These are phyloP conservation scores for Berberis thunbergii DNA, from an alignment of 164 flowering plant species.

Conservation along the genomic window DNA sequence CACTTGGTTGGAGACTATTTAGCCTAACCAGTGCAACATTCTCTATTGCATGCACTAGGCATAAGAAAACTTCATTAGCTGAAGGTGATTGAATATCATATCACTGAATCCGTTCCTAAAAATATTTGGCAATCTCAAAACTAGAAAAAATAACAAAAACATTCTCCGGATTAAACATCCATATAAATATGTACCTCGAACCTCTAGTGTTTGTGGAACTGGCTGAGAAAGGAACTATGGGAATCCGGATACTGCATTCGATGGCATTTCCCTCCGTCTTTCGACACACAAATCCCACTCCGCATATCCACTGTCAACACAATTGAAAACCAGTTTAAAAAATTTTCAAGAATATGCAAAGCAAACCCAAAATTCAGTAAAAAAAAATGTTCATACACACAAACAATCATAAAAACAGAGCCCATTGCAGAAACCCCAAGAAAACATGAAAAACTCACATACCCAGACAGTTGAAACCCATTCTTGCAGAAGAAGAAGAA, in stretches of 20 bases:
- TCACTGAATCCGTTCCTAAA: no score
- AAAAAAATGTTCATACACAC: not conserved
- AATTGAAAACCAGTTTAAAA: not conserved
- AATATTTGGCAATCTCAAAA: no score
- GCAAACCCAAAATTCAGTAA: not conserved
- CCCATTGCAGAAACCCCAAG: not conserved
- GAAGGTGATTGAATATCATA: no score
- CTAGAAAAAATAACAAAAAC: not conserved
- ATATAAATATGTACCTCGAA: constrained; percentile 26
- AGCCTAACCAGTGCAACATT: no score
- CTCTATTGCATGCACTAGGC: no score
- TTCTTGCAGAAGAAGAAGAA: constrained; percentile 11
- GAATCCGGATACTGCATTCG: constrained; percentile 15
- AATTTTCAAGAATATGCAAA: not conserved
- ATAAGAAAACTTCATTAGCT: no score
- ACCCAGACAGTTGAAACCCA: constrained; percentile 26
- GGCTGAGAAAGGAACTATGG: constrained; percentile 17
- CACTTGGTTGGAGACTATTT: no score
- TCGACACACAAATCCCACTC: constrained; percentile 15
- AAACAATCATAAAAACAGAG: not conserved
- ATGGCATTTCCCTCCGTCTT: constrained; percentile 20
- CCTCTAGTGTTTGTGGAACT: constrained; percentile 13
- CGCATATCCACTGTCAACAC: constrained; percentile 12
- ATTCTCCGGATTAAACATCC: not conserved
- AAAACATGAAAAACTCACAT: constrained; percentile 10